Evolutionary conservation across 495 filamentous ascomycete genomes (phyloP), one percentile per base, ranked within the genome.

Genomic region (Aspergillus kassunensis): DNA sequence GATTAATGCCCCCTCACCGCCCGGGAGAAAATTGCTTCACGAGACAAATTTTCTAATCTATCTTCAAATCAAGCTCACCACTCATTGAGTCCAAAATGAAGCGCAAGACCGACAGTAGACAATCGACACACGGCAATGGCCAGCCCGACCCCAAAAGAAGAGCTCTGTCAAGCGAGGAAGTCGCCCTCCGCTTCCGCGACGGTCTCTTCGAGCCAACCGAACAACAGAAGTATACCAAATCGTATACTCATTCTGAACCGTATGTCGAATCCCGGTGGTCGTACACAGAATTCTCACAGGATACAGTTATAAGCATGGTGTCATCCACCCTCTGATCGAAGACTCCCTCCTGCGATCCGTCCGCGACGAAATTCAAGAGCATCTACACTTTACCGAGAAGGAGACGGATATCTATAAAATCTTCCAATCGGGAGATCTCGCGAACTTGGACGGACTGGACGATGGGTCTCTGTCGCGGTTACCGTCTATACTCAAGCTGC

Each of bases 371-470:
- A 91, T 97, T 65, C 83, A 87, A 68, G 75, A 81, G 41, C 89
- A 93, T 60, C 83, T 99, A 53, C 83, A 86, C 63, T 98, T 98
- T 73, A 96, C 93, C 41, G 91, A 91, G 56, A 99, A 99, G 72
- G 93, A 99, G 66, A 99, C 93, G 51, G 95, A 99, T 69, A 97
- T 99, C 71, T 99, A 99, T 78, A 96, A 93, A 69, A 97, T 97
- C 65, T 91, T 97, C 77, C 93, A 97, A 71, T 97, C 92, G 24
- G 93, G 93, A 48, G 93, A 99, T 65, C 78, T 99, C 15, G 95
- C 93, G 8, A 99, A 99, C 66, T 84, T 99, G 36, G 90, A 96
- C 69, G 93, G 93, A 4, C 77, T 99, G 6, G 88, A 95, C 46
- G 83, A 90, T 61, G 80, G 86, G 0, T 88, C 90, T 25, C 75